These are phyloP conservation scores for Botrytis cinerea DNA, from an alignment of 2,329 filamentous ascomycete genomes.

Conservation along the genomic window DNA sequence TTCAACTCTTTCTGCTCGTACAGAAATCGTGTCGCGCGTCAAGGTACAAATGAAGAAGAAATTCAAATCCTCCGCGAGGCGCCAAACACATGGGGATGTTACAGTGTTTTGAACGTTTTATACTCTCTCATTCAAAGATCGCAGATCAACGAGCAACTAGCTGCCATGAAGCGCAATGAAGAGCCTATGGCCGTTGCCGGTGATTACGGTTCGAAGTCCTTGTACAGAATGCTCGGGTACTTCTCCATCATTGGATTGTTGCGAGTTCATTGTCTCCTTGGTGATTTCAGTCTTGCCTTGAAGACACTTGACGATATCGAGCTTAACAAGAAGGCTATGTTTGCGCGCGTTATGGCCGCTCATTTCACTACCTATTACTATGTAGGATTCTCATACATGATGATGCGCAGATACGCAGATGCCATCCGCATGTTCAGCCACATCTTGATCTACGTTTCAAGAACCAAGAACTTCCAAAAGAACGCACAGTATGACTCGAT, in stretches of 20 bases:
- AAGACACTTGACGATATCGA: constrained; percentile 99
- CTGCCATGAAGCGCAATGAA: constrained; percentile 90
- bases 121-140: constrained; percentile 99
- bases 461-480: constrained; percentile 99
- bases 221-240: constrained; percentile 98
- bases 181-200: constrained; percentile 85
- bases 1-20: constrained; percentile 99
- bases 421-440: constrained; percentile 99
- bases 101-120: constrained; percentile 97
- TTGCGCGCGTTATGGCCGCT: constrained; percentile 97
- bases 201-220: constrained; percentile 89
- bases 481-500: constrained; percentile 97
- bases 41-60: constrained; percentile 86
- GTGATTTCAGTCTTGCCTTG: constrained; percentile 95
- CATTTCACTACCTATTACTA: constrained; percentile 99
- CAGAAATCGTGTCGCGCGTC: constrained; percentile 84
- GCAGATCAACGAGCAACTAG: constrained; percentile 96
- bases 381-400: constrained; percentile 99
- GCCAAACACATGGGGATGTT: constrained; percentile 99
- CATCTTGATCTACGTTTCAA: constrained; percentile 97
- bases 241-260: constrained; percentile 98
- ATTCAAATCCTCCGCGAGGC: constrained; percentile 89
- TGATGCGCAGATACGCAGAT: constrained; percentile 99
- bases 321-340: constrained; percentile 99
- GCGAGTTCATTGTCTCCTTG: constrained; percentile 92